Base-by-base conservation (phyloP, 176 grass and related monocot genomes). In the Avena atlantica region DNA sequence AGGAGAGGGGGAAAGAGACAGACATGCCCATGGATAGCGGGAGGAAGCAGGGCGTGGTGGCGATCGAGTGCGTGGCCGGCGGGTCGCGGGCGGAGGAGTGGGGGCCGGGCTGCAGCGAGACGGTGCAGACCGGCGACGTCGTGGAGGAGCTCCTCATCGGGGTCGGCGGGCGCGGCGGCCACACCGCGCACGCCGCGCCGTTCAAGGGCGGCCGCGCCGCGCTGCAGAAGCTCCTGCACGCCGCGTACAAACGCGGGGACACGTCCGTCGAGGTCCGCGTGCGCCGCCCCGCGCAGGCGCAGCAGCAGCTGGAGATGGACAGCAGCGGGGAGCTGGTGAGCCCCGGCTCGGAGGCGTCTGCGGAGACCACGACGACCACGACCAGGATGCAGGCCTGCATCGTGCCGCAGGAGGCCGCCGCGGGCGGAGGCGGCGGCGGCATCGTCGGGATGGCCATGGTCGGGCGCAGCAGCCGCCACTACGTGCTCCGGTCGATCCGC, bases 401-500 rank as follows among this genome's bases (percentile, higher is more conserved):
- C 81, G 97, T 98, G 57, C 92, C 90, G 24, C 92, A 89, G 57
- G 86, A 87, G 17, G 36, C 89, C 9, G 84, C 78, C 42, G 71
- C 21, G 37, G 17, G 14, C 1, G 85, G 31, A 34, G 85, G 76
- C 85, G 85, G 72, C 40, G 63, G 74, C 1, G 77, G 60, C 56
- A 70, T 70, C 85, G 89, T 51, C 55, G 89, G 42, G 70, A 88
- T 87, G 77, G 67, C 14, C 11, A 59, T 70, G 52, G 65, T 80
- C 42, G 89, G 86, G 11, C 86, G 92, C 19, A 89, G 88, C 71
- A 89, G 86, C 66, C 87, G 85, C 6, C 77, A 87, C 24, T 99
- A 99, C 71, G 92, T 99, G 83, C 89, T 99, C 53, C 91, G 97
- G 50, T 99, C 97, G 8, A 96, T 99, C 74, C 97, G 89, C 21